Base-by-base conservation (phyloP, 768 basidiomycete species). In the Pleurotus pulmonarius region DNA sequence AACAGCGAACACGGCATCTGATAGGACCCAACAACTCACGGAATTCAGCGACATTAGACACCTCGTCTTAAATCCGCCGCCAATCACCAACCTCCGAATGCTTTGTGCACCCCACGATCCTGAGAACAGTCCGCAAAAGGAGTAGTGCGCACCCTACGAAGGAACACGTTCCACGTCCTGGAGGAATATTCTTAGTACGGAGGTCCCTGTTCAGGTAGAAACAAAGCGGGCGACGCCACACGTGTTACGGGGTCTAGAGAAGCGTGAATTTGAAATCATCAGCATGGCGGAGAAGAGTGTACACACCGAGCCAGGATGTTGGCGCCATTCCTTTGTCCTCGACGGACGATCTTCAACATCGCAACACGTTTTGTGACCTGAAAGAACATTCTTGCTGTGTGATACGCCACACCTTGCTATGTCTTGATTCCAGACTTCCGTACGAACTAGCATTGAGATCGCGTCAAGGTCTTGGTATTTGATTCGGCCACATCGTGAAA, bases 191-290 rank as follows among this genome's bases (percentile, higher is more conserved):
- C 41, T n/a, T 6, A n/a, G 20, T 20, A n/a, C 15, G 41, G 41
- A 43, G 20, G 20, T 43, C 41, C 20, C 15, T 16, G n/a, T n/a
- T 43, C 15, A n/a, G 20, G 20, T 43, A 43, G 20, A 25, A 49
- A 26, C 26, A n/a, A 34, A 49, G 48, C 48, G 48, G 34, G 34
- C 48, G 26, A 49, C 48, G 48, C 48, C 48, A 49, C 48, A 49
- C 29, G 48, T 49, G 48, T 37, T 26, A 34, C 26, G n/a, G 26
- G 13, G 48, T 4, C 34, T 29, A 29, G 48, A 16, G 2, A n/a
- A 26, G 48, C 29, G 12, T 29, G 34, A 16, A 20, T 43, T 43
- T 16, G 41, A 43, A 43, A 43, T 43, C 41, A 43, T 15, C 41
- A 16, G 15, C 15, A 34, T 34, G 29, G 29, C 41, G 20, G 41